Percentiles rank a stretch among this genome's conserved stretches.
Evolutionary conservation across 768 basidiomycete species (phyloP).

Genomic region (Candolleomyces aberdarensis): DNA sequence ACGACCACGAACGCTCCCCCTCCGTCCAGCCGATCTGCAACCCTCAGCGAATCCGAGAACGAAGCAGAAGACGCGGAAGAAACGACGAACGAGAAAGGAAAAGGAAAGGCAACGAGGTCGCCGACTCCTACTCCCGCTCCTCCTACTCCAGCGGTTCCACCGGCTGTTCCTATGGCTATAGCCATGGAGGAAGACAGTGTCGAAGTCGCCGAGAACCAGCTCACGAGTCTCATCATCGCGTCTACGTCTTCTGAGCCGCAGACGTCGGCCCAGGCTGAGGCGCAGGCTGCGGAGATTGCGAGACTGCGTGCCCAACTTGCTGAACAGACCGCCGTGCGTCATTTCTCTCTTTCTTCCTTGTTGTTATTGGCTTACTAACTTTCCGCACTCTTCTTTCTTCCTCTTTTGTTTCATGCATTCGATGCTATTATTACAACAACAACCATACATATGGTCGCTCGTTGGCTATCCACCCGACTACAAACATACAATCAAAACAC

Average conservation of each 20-base stretch:
- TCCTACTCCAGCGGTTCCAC: no score
- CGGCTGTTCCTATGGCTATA: no score
- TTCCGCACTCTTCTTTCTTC: not conserved
- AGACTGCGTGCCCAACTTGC: not conserved
- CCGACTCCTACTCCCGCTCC: not conserved
- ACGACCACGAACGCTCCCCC: not conserved
- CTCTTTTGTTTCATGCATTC: not conserved
- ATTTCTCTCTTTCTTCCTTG: no score
- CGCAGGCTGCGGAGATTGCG: slow-evolving; percentile 4
- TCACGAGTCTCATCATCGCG: slow-evolving; percentile 6
- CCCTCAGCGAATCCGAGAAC: not conserved
- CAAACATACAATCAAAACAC: no score
- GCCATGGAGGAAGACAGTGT: not conserved
- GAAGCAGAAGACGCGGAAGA: not conserved
- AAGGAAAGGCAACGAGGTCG: not conserved
- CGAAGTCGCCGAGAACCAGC: not conserved
- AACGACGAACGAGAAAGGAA: slow-evolving; percentile 2
- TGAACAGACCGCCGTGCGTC: slow-evolving; percentile 1
- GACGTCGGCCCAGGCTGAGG: slow-evolving; percentile 6
- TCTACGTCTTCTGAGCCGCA: slow-evolving; percentile 3
- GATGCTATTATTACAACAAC: no score
- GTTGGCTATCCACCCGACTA: not conserved
- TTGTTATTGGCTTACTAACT: no score
- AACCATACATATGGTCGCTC: not conserved
- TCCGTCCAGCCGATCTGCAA: no score